phyloP scores from a whole-genome alignment of 2,329 filamentous ascomycete species.

The Knoxdaviesia proteae region DNA sequence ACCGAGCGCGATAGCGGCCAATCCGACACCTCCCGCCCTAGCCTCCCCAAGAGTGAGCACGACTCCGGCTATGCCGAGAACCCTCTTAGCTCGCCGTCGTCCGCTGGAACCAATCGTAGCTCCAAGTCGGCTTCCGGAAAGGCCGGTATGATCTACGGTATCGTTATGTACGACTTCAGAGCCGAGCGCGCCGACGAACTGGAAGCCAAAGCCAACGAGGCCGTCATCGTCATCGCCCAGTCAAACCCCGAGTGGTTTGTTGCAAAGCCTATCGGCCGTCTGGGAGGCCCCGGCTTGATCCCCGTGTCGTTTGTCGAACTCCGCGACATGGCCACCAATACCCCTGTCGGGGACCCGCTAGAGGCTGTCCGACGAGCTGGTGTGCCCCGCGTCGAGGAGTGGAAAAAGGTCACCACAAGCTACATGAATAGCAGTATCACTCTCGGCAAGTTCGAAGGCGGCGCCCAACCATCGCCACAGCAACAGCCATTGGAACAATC shows the following conservation, averaged over 20 bases:
- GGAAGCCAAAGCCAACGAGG: constrained; percentile 84
- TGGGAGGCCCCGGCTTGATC: constrained; percentile 90
- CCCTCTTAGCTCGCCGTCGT: constrained; percentile 6
- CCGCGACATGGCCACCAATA: constrained; percentile 74
- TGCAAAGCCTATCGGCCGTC: constrained; percentile 88
- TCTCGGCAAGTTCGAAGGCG: constrained; percentile 65
- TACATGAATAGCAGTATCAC: constrained; percentile 99
- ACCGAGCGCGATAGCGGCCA: constrained; percentile 75
- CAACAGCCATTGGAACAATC: constrained; percentile 38
- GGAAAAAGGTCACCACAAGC: constrained; percentile 98
- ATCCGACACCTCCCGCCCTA: constrained; percentile 33
- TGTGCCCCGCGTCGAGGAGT: constrained; percentile 89
- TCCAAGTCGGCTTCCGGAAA: constrained; percentile 28
- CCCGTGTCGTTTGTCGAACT: constrained; percentile 95
- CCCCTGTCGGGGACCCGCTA: constrained; percentile 59
- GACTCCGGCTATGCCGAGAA: constrained; percentile 74
- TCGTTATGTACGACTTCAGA: constrained; percentile 92
- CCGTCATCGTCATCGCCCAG: constrained; percentile 95
- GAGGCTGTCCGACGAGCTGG: constrained; percentile 76
- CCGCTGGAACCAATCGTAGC: constrained; percentile 17
- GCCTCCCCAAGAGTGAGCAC: constrained; percentile 38
- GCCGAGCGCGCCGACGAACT: constrained; percentile 91
- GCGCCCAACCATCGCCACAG: constrained; percentile 15
- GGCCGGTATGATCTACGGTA: constrained; percentile 77
- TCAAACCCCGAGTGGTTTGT: constrained; percentile 99